Evolutionary conservation across 1,284 basidiomycete species (phyloP).

Genomic region (Pyrrhoderma noxium): DNA sequence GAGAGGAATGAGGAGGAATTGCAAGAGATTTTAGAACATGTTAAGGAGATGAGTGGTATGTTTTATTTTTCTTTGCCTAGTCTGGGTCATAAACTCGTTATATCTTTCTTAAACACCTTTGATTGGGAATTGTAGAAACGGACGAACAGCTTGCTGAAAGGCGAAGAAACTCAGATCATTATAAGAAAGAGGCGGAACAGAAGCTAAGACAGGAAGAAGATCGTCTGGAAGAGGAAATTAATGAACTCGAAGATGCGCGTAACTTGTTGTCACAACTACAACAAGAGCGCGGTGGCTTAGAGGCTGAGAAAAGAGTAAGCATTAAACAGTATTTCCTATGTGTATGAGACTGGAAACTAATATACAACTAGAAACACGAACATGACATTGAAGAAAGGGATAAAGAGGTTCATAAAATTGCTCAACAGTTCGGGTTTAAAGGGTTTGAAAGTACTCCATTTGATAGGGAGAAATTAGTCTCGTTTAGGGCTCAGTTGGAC

Average conservation of each 20-base stretch:
- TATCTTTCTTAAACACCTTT: no score
- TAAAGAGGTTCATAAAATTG: slow-evolving; percentile 63
- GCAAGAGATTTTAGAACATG: slow-evolving; percentile 55
- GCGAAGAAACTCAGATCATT: slow-evolving; percentile 64
- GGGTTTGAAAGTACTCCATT: slow-evolving; percentile 67
- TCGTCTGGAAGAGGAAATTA: slow-evolving; percentile 55
- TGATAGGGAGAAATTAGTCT: slow-evolving; percentile 56
- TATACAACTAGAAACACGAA: slow-evolving; percentile 47
- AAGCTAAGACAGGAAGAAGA: slow-evolving; percentile 41
- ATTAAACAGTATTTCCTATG: slow-evolving; percentile 2
- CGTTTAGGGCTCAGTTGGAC: slow-evolving; percentile 58
- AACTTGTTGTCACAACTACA: slow-evolving; percentile 49
- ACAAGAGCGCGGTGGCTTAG: slow-evolving; percentile 52
- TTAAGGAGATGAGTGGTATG: slow-evolving; percentile 70
- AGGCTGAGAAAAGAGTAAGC: slow-evolving; percentile 57
- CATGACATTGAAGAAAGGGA: slow-evolving; percentile 71
- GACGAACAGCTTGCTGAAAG: slow-evolving; percentile 71
- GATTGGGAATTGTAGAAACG: slow-evolving; percentile 45
- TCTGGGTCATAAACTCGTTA: background rate
- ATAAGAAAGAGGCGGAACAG: slow-evolving; percentile 48
- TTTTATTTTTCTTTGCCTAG: background rate
- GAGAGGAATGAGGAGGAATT: slow-evolving; percentile 47
- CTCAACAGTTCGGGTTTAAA: slow-evolving; percentile 61
- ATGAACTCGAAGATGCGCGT: slow-evolving; percentile 48
- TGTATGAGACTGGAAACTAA: background rate